Evolutionary conservation across 345 rosid species (phyloP), one percentile per base, ranked within the genome.

Genomic region (Populus ilicifolia): DNA sequence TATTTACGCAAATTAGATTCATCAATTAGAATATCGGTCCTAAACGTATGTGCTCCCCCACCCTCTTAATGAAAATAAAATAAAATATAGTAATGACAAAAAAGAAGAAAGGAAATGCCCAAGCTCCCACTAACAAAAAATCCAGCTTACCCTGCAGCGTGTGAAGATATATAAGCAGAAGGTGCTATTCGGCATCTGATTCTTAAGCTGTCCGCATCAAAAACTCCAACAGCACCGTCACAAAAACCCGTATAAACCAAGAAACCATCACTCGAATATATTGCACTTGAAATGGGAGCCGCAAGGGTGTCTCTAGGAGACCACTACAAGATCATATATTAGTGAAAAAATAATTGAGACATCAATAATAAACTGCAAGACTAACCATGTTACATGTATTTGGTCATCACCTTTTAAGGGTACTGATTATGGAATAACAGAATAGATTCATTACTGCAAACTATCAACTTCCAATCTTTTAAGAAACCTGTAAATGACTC

Each of bases 221-320:
- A 88, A 69, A 88, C 89, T 75, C 89, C 91, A 56, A 88, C 71
- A 35, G 86, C 83, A 30, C 89, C 91, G 39, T 88, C 89, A 78
- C 82, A 87, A 67, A 87, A 87, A 27, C 83, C 84, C 67, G 84
- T 63, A 79, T 83, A 87, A 46, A 87, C 77, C 69, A 86, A 75
- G 65, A 65, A 77, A 54, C 91, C 84, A 36, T 86, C 83, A 29
- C 91, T 84, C 8, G 91, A 88, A 82, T 85, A 88, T 80, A 82
- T 80, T 68, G 87, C 91, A 83, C 81, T 84, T 54, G 91, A 84
- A 70, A 88, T 83, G 44, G 86, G 86, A 72, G 88, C 89, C 14
- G 69, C 2, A 62, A 88, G 87, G 29, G 75, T n/a, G 13, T 88
- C 91, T 78, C 82, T 82, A 14, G 91, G 91, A 76, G 78, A 78